These are phyloP conservation scores for Penicillium digitatum DNA, from an alignment of 2,329 filamentous ascomycete genomes.

Conservation along the genomic window DNA sequence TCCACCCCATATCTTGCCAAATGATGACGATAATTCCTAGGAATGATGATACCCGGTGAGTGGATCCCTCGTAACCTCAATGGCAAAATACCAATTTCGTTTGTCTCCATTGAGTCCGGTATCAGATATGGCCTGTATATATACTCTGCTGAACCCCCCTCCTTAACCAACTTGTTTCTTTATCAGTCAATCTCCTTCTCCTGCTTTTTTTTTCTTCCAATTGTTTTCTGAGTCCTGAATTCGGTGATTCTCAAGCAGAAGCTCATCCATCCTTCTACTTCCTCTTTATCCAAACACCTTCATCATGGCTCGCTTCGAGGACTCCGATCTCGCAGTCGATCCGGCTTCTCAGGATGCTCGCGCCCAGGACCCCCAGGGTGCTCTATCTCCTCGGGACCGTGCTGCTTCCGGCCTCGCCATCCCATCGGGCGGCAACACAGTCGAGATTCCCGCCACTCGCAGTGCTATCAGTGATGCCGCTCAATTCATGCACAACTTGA, in stretches of 20 bases:
- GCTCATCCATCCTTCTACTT: constrained; percentile 5
- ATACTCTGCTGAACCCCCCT: constrained; percentile 17
- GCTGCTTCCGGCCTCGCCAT: constrained; percentile 35
- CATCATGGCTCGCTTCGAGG: constrained; percentile 60
- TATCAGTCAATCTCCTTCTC: constrained; percentile 15
- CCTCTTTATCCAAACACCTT: constrained; percentile 1
- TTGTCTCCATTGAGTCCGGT: constrained; percentile 12
- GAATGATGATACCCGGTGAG: constrained; percentile 31
- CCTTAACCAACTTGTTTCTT: constrained; percentile 2
- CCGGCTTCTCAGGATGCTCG: constrained; percentile 16
- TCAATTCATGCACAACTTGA: constrained; percentile 70
- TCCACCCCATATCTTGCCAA: constrained; percentile 17
- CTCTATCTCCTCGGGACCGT: constrained; percentile 28
- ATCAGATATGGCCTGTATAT: constrained; percentile 17
- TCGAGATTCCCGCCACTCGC: constrained; percentile 67
- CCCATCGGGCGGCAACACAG: constrained; percentile 50
- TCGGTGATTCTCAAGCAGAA: constrained; percentile 14
- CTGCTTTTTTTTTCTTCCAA: constrained; percentile 1
- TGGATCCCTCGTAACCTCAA: constrained; percentile 26
- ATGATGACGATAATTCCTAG: constrained; percentile 41
- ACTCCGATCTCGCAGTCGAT: constrained; percentile 52
- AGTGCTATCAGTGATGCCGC: constrained; percentile 65
- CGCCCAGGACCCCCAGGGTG: constrained; percentile 10
- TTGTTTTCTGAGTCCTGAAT: constrained; percentile 7
- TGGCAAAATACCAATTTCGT: constrained; percentile 15